Conservation (phyloP, 306 rosid species). For the Rosa persica region DNA sequence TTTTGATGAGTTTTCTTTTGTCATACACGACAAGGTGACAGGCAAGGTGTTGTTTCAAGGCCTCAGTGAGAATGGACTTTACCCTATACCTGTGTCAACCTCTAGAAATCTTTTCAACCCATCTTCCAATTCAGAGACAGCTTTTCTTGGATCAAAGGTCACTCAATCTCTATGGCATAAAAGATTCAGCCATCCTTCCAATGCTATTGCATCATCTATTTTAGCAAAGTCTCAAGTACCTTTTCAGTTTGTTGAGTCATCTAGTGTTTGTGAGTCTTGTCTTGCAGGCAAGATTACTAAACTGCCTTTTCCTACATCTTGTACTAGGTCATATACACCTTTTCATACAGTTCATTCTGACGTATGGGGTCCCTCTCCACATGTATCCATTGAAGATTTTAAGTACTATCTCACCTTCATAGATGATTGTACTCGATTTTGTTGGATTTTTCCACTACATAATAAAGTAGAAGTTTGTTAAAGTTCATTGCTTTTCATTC, state of each 20-base stretch:
- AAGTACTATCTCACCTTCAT: neutral
- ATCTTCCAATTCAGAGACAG: no score
- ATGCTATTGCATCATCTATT: neutral
- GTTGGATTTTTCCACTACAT: neutral
- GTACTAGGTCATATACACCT: neutral
- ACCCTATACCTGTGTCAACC: neutral
- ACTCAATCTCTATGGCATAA: neutral
- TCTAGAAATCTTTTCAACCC: neutral
- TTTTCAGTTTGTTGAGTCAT: no score
- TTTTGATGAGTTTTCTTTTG: neutral
- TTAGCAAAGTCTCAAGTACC: neutral
- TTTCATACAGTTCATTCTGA: neutral
- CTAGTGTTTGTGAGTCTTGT: neutral
- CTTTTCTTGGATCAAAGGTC: neutral
- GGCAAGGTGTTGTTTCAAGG: neutral
- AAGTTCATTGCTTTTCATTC: neutral
- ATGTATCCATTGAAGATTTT: neutral
- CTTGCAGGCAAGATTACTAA: neutral
- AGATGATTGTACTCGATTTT: neutral
- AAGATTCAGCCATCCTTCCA: neutral
- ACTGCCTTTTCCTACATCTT: neutral
- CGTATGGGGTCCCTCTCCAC: neutral
- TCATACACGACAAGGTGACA: neutral
- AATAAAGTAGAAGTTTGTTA: no score
- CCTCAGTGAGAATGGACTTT: neutral